These are phyloP conservation scores for Pseudevernia furfuracea DNA, from an alignment of 495 filamentous ascomycete species.

Conservation along the genomic window DNA sequence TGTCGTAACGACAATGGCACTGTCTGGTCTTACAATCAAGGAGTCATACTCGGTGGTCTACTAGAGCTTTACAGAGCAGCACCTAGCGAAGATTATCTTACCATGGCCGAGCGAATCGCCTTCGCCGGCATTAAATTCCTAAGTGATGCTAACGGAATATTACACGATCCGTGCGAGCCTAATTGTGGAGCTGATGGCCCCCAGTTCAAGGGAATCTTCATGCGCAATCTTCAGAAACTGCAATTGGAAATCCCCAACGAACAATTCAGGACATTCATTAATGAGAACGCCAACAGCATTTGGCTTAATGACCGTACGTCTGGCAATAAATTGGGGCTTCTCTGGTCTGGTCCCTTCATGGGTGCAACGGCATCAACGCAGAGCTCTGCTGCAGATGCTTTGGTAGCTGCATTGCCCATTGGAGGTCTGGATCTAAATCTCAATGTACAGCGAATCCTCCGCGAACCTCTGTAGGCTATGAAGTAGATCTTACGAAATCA, in stretches of 20 bases:
- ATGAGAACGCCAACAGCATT: conserved; percentile 56
- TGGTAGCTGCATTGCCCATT: conserved; percentile 50
- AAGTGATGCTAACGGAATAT: conserved; percentile 47
- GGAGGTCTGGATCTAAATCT: background rate
- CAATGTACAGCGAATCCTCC: background rate
- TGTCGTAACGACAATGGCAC: conserved; percentile 59
- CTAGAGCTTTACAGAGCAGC: conserved; percentile 56
- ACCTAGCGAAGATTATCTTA: conserved; percentile 45
- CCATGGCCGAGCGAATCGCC: conserved; percentile 55
- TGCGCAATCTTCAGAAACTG: conserved; percentile 58
- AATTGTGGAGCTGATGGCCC: conserved; percentile 50
- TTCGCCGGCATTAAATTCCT: conserved; percentile 52
- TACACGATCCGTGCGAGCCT: conserved; percentile 61
- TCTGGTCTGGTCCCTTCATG: conserved; percentile 45
- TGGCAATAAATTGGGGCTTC: conserved; percentile 40
- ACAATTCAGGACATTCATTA: conserved; percentile 47
- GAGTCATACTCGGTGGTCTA: conserved; percentile 64
- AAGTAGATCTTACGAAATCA: background rate
- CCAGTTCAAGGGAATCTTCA: conserved; percentile 77
- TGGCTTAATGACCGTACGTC: conserved; percentile 54
- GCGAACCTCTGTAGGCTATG: background rate
- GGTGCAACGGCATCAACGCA: conserved; percentile 51
- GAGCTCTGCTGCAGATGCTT: conserved; percentile 57
- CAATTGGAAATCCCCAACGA: conserved; percentile 45
- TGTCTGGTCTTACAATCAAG: conserved; percentile 76